Percentiles rank a stretch among this genome's conserved stretches.
These are phyloP conservation scores for Daldinia eschscholtzii DNA, from an alignment of 2,329 filamentous ascomycete genomes.

Conservation along the genomic window DNA sequence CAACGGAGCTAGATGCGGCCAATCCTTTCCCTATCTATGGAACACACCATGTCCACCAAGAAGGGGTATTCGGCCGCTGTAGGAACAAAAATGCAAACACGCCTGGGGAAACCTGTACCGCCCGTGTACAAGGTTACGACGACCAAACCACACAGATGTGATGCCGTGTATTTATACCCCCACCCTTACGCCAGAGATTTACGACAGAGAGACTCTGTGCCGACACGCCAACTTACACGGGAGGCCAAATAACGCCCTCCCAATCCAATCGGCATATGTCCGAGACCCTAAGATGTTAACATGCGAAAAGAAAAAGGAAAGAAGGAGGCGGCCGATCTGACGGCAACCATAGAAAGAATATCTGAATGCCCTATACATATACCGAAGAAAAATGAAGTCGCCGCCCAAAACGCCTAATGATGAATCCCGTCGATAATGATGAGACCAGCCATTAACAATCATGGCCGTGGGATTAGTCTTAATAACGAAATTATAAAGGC, in stretches of 20 bases:
- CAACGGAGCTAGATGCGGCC: conserved; percentile 19
- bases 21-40: conserved; percentile 32
- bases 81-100: conserved; percentile 27
- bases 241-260: conserved; percentile 28
- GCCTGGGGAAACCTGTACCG: conserved; percentile 30
- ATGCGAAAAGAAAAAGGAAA: conserved; percentile 14
- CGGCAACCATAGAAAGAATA: conserved; percentile 33
- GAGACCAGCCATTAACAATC: conserved; percentile 19
- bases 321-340: conserved; percentile 24
- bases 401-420: conserved; percentile 45
- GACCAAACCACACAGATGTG: conserved; percentile 30
- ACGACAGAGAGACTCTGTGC: conserved; percentile 34
- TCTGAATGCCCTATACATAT: conserved; percentile 39
- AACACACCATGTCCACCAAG: conserved; percentile 27
- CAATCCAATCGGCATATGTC: conserved; percentile 31
- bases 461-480: conserved; percentile 20
- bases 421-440: conserved; percentile 37
- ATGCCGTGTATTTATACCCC: conserved; percentile 37
- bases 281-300: conserved; percentile 27
- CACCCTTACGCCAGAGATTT: conserved; percentile 37
- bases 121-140: conserved; percentile 27
- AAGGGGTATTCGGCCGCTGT: conserved; percentile 37
- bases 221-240: conserved; percentile 41
- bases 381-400: conserved; percentile 37
- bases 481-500: conserved; percentile 46